Conservation (phyloP, 2,329 filamentous ascomycete species). For the Dothistroma septosporum region DNA sequence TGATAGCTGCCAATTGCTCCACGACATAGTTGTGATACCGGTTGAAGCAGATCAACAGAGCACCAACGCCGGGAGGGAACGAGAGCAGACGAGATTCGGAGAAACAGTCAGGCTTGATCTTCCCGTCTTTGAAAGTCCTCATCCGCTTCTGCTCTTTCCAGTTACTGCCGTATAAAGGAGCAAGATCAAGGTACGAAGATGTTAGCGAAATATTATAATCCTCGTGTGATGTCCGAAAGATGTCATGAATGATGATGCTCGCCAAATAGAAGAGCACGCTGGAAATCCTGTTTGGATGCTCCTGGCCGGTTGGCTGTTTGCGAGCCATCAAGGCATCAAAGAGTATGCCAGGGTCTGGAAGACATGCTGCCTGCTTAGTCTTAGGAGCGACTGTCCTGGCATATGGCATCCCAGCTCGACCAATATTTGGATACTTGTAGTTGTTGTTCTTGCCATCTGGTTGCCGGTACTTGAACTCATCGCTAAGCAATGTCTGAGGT, state of each 20-base stretch:
- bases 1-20: conserved; percentile 74
- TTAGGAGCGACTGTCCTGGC: conserved; percentile 61
- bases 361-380: conserved; percentile 54
- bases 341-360: conserved; percentile 62
- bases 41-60: conserved; percentile 64
- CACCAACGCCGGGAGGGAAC: conserved; percentile 65
- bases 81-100: conserved; percentile 61
- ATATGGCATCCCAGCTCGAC: conserved; percentile 63
- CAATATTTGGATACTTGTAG: conserved; percentile 59
- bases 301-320: conserved; percentile 50
- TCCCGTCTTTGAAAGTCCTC: conserved; percentile 62
- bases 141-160: conserved; percentile 63
- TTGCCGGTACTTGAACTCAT: conserved; percentile 46
- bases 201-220: conserved; percentile 63
- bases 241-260: conserved; percentile 59
- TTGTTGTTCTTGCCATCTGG: conserved; percentile 54
- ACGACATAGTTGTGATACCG: conserved; percentile 83
- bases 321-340: conserved; percentile 66
- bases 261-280: conserved; percentile 72
- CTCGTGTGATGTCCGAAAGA: conserved; percentile 61
- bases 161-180: conserved; percentile 68
- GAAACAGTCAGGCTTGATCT: conserved; percentile 67
- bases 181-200: conserved; percentile 70
- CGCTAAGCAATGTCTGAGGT: conserved; percentile 42
- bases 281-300: conserved; percentile 69